phyloP scores from a whole-genome alignment of 2,329 filamentous ascomycete genomes.

The Talaromyces amestolkiae region DNA sequence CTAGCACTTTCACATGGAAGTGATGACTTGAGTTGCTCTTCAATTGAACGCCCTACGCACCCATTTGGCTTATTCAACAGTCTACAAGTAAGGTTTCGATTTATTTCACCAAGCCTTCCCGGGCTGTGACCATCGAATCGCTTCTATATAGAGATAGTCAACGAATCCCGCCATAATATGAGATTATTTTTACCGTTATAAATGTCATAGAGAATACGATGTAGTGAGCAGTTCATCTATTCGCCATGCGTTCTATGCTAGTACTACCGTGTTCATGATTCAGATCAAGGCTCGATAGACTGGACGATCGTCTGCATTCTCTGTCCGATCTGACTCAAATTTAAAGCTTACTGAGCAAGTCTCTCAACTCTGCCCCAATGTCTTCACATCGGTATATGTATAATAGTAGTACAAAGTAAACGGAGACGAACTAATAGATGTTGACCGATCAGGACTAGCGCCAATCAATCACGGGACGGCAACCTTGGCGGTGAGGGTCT shows the following conservation, averaged over 20 bases:
- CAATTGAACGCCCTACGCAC: background rate
- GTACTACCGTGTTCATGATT: background rate
- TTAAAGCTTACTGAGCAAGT: background rate
- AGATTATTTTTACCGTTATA: background rate
- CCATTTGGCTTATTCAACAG: background rate
- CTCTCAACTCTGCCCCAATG: background rate
- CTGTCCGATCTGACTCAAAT: background rate
- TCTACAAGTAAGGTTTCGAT: no score
- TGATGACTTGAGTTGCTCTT: background rate
- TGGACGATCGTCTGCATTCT: background rate
- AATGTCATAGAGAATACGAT: background rate
- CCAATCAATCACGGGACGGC: conserved; percentile 5
- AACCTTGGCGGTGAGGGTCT: conserved; percentile 15
- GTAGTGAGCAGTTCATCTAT: background rate
- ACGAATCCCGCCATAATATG: background rate
- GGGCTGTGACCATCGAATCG: background rate
- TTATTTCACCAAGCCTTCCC: background rate
- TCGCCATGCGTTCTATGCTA: background rate
- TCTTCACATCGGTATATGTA: background rate
- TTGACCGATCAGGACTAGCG: background rate
- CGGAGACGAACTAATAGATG: no score
- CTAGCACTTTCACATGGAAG: background rate
- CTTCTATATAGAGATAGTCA: background rate
- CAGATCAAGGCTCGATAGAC: background rate
- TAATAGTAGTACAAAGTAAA: background rate